Percentiles rank a stretch among this genome's conserved stretches.
These are phyloP conservation scores for Spinellus fusiger DNA, from an alignment of 192 early-diverging fungal species.

Conservation along the genomic window DNA sequence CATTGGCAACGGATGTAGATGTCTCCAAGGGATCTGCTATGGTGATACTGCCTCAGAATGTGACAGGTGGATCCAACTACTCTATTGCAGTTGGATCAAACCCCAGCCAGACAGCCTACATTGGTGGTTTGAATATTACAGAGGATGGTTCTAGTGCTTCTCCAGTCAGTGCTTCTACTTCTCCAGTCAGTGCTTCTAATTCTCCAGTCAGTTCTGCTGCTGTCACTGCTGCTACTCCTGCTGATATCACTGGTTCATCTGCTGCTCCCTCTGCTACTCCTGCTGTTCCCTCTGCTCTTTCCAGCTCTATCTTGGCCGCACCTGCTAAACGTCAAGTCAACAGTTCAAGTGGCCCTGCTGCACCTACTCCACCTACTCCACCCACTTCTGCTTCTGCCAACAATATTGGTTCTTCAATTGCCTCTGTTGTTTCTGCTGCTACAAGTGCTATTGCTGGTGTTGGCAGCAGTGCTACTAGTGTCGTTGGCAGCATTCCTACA, in stretches of 20 bases:
- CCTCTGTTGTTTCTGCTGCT: background rate
- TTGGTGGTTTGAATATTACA: slow-evolving; percentile 11
- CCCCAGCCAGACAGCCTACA: slow-evolving; percentile 12
- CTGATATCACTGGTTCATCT: background rate
- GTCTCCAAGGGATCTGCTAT: background rate
- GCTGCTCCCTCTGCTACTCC: background rate
- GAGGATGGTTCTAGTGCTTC: background rate
- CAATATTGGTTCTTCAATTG: background rate
- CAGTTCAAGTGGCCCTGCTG: background rate
- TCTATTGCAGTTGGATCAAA: slow-evolving; percentile 15
- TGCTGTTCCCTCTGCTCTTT: background rate
- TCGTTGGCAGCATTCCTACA: background rate
- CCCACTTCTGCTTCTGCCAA: background rate
- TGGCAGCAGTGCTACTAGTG: background rate
- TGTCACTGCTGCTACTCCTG: background rate
- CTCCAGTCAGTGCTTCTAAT: background rate
- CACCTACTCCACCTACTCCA: background rate
- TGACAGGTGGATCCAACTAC: slow-evolving; percentile 10
- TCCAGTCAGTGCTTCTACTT: background rate
- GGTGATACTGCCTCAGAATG: slow-evolving; percentile 9
- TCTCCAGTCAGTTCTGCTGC: background rate
- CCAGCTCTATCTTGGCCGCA: background rate
- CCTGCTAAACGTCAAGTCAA: background rate
- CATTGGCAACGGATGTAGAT: background rate
- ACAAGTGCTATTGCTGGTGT: background rate